Conservation (phyloP, 1,284 basidiomycete species). For the Hemileia vastatrix region DNA sequence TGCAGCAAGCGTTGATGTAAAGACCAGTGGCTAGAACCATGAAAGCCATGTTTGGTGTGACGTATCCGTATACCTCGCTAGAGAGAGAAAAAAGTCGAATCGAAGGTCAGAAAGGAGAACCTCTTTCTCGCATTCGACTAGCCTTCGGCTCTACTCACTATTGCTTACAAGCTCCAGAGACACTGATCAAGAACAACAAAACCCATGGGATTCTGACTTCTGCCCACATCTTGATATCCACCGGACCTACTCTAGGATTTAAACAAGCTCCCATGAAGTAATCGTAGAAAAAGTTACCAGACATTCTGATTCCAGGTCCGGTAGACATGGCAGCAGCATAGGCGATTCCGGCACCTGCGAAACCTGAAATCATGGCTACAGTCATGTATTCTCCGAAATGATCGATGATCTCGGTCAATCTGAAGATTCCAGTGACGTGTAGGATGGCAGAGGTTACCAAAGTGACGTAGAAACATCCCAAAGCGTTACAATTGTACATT, state of each 20-base stretch:
- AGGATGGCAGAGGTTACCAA: conserved; percentile 65
- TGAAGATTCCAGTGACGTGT: conserved; percentile 69
- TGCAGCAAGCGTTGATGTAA: conserved; percentile 34
- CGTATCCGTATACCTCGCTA: conserved; percentile 77
- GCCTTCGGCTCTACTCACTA: too few species aligned
- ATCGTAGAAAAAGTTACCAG: conserved; percentile 70
- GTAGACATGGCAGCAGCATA: conserved; percentile 63
- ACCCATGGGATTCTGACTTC: conserved; percentile 98
- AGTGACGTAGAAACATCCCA: conserved; percentile 76
- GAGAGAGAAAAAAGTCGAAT: too few species aligned
- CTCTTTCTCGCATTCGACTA: too few species aligned
- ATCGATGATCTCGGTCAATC: conserved; percentile 88
- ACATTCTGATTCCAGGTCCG: conserved; percentile 80
- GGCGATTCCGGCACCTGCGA: conserved; percentile 65
- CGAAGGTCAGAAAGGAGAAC: too few species aligned
- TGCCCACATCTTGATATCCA: conserved; percentile 99
- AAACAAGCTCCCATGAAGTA: conserved; percentile 77
- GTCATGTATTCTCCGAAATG: conserved; percentile 95
- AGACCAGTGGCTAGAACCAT: conserved; percentile 93
- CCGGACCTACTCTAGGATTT: conserved; percentile 84
- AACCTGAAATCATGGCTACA: conserved; percentile 85
- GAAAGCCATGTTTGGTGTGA: conserved; percentile 93
- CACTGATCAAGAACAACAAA: conserved; percentile 81
- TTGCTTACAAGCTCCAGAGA: conserved; percentile 90
- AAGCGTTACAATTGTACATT: conserved; percentile 49